These are phyloP conservation scores for Podospora tetraspora DNA, from an alignment of 495 filamentous ascomycete species.

Conservation along the genomic window DNA sequence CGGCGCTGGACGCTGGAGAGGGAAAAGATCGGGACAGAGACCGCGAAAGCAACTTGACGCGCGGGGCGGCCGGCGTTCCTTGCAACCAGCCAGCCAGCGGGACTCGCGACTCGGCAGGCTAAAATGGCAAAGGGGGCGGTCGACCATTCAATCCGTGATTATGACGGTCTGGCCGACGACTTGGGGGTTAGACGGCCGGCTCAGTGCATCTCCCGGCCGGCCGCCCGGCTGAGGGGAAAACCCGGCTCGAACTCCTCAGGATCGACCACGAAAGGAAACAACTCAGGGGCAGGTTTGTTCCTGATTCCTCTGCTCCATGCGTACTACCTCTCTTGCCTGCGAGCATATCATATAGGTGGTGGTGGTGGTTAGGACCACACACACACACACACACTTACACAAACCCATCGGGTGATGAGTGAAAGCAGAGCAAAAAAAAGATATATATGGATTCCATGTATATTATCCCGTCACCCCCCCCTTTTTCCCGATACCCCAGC, in stretches of 20 bases:
- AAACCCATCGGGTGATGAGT: background rate
- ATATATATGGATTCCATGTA: background rate
- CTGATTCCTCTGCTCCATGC: background rate
- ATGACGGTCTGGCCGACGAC: background rate
- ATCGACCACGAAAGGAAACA: conserved; percentile 2
- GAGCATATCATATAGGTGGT: background rate
- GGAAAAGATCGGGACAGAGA: background rate
- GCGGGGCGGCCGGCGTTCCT: conserved; percentile 22
- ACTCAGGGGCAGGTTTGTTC: background rate
- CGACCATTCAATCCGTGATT: background rate
- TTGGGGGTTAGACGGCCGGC: background rate
- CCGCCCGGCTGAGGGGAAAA: conserved; percentile 11
- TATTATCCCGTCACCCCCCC: background rate
- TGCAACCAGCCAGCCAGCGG: conserved; percentile 18
- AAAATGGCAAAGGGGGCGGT: conserved; percentile 14
- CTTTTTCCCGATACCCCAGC: background rate
- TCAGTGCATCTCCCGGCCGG: conserved; percentile 6
- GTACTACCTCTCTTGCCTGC: background rate
- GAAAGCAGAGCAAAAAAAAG: background rate
- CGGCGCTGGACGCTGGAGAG: background rate
- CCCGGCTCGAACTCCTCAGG: conserved; percentile 11
- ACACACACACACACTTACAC: background rate
- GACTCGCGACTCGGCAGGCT: conserved; percentile 23
- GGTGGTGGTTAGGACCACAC: background rate
- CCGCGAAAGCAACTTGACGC: background rate